Base-by-base conservation (phyloP, 2,329 filamentous ascomycete genomes). In the Ophiosphaerella narmari region DNA sequence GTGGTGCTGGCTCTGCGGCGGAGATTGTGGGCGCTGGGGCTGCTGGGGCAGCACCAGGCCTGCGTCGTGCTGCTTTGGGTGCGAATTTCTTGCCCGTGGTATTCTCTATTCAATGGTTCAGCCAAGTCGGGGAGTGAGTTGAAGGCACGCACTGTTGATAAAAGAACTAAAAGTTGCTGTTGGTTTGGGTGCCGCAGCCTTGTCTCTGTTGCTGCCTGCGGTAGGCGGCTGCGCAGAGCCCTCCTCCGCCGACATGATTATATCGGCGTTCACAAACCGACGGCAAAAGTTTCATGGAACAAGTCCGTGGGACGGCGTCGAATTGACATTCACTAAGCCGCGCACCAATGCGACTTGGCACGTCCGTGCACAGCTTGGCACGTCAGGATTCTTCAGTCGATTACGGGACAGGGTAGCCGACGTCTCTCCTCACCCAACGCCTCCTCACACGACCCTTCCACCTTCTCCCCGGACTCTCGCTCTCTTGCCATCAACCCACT, bases 1-100 rank as follows among this genome's bases (percentile, higher is more conserved):
- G 37, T 14, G 58, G 33, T n/a, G 52, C 42, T 14, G 59, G 54
- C 50, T 56, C 43, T 23, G 49, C 40, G 14, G 55, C 46, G 43
- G 42, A 11, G 34, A 47, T 11, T 11, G 44, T 49, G 13, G 59
- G 43, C 11, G 40, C 35, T 6, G 54, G 32, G 14, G 61, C n/a
- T 26, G 68, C 54, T 23, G 59, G 52, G 7, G 67, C 64, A 21
- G 68, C 70, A 38, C 65, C 68, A 42, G 77, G 74, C 26, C 77
- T 71, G 43, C 78, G 74, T 35, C 71, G 70, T 26, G 73, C 69
- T 40, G 72, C 75, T 57, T 80, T 80, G 34, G 79, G 78, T 4
- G 75, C 77, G 50, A 78, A 75, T 60, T 77, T 78, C 60, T 77
- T 79, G 64, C 74, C 75, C 14, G 75, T 73, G 48, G 74, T 74